Evolutionary conservation across 306 rosid genomes (phyloP).

Genomic region (Purshia tridentata): DNA sequence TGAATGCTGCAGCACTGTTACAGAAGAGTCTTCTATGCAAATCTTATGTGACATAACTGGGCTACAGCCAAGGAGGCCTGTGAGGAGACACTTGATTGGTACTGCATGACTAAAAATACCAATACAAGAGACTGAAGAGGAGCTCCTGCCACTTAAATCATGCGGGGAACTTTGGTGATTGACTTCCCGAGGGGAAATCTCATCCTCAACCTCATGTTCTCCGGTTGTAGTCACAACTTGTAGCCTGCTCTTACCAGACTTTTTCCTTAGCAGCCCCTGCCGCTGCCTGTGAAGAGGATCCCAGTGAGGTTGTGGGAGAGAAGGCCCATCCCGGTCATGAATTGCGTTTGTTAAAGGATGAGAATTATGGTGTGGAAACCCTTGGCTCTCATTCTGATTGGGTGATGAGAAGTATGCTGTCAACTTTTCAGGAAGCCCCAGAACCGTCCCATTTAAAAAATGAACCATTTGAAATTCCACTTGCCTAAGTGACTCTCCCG

Average conservation of each 20-base stretch:
- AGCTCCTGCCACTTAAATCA: constrained; percentile 52
- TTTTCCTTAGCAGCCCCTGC: constrained; percentile 68
- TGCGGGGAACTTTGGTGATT: constrained; percentile 59
- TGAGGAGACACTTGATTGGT: constrained; percentile 88
- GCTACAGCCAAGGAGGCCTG: constrained; percentile 91
- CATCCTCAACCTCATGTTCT: constrained; percentile 75
- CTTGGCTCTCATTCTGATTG: constrained; percentile 59
- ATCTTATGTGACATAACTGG: constrained; percentile 75
- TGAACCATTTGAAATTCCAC: constrained; percentile 85
- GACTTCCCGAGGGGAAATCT: constrained; percentile 52
- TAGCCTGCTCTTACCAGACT: constrained; percentile 91
- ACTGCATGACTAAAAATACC: constrained; percentile 86
- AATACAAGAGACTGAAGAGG: constrained; percentile 58
- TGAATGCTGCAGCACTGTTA: constrained; percentile 93
- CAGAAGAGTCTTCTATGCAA: constrained; percentile 91
- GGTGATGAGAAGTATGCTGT: constrained; percentile 51
- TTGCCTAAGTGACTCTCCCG: constrained; percentile 94
- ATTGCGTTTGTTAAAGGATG: constrained; percentile 60
- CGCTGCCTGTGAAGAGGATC: constrained; percentile 68
- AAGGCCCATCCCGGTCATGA: constrained; percentile 66
- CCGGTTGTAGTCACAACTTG: constrained; percentile 79
- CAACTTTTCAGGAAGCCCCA: constrained; percentile 75
- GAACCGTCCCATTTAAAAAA: constrained; percentile 67
- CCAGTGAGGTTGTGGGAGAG: constrained; percentile 58
- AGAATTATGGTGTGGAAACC: constrained; percentile 55